Percentiles rank a stretch among this genome's conserved stretches.
phyloP scores from a whole-genome alignment of 1,284 basidiomycete species.

The Melampsora americana region DNA sequence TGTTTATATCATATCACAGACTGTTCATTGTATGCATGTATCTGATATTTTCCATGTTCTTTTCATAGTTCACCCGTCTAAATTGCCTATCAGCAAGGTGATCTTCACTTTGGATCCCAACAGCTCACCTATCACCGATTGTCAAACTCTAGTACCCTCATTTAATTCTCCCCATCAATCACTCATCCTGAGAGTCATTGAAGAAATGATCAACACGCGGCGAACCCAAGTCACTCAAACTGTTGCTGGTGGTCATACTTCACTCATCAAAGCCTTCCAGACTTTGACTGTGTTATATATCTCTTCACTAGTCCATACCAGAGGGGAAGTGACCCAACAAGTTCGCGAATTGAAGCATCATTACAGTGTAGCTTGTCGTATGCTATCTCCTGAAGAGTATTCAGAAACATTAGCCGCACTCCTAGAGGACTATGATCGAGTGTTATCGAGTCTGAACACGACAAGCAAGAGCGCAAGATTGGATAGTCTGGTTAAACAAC shows the following conservation, averaged over 20 bases:
- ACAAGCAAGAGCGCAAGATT: background rate
- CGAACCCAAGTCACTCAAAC: background rate
- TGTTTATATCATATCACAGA: background rate
- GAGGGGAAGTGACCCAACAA: background rate
- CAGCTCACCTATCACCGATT: too few relatives aligned
- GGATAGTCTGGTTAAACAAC: background rate
- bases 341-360: background rate
- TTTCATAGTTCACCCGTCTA: background rate
- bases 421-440: background rate
- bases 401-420: background rate
- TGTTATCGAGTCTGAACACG: background rate
- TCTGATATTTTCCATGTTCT: background rate
- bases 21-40: too few relatives aligned
- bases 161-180: background rate
- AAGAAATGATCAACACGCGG: constrained; percentile 38
- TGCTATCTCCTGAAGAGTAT: background rate
- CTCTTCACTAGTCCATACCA: background rate
- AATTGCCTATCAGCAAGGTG: background rate
- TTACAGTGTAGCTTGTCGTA: background rate
- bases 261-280: constrained; percentile 19
- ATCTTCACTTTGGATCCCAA: background rate
- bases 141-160: too few relatives aligned
- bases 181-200: constrained; percentile 11
- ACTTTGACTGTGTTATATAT: constrained; percentile 12
- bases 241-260: background rate